Base-by-base conservation (phyloP, 768 basidiomycete genomes). In the Pisolithus albus region DNA sequence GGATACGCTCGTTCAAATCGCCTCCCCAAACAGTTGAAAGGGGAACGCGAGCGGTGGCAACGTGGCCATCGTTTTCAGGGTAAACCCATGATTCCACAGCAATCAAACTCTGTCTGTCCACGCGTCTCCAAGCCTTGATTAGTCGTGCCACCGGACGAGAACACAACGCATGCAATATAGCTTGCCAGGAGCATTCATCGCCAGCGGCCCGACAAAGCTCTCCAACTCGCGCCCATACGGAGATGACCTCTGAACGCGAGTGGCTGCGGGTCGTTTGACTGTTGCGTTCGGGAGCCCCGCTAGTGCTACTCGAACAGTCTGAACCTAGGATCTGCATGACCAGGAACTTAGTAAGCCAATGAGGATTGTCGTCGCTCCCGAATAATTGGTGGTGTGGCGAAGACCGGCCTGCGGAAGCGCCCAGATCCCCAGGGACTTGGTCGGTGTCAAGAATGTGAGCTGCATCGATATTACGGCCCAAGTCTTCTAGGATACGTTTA, bases 181-280 rank as follows among this genome's bases (percentile, higher is more conserved):
- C 88, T 39, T 72, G 76, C 86, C 86, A 92, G 13, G 87, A 81
- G 53, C 83, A 86, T 60, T 87, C 86, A 57, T 92, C 89, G 0
- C 90, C 90, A 2, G 73, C 72, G n/a, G 71, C 61, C 8, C 89
- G 75, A 54, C 86, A 86, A 24, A 84, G 64, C 60, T 92, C 90
- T 1, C 82, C 90, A 1, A 91, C 73, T 39, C 76, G 75, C 9
- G 78, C 78, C 90, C 90, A 92, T 0, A 78, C 74, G 0, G 80
- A 76, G 40, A 92, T 81, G 8, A 87, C 75, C 53, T 86, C 86
- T 4, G 84, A 84, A 23, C 89, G 76, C 5, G 83, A 77, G 61
- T 88, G 85, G 3, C 84, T 84, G 15, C 79, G 79, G 16, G 82
- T 78, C 0, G 77, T 75, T 48, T 53, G 43, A n/a, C 54, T 38